Conservation (phyloP, 441 rosid genomes). For the Populus hybrid region DNA sequence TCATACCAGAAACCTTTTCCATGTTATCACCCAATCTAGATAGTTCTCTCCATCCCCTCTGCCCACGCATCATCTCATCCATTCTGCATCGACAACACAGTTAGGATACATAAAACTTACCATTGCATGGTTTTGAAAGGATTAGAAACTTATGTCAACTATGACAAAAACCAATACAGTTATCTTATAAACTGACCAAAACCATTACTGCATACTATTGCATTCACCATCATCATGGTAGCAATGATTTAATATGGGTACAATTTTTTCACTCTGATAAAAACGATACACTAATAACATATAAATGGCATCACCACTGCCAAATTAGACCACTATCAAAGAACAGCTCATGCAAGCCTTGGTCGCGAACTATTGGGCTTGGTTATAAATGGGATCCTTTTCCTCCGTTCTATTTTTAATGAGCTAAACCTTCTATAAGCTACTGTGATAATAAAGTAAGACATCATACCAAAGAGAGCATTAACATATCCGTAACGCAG, state of each 20-base stretch:
- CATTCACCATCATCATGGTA: neutral
- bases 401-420: neutral
- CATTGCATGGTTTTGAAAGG: neutral
- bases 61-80: constrained; percentile 98
- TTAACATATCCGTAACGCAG: neutral
- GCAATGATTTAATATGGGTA: neutral
- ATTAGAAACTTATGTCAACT: neutral
- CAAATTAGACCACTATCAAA: neutral
- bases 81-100: constrained; percentile 43
- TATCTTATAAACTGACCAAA: neutral
- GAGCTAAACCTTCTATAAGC: neutral
- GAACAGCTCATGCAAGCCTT: neutral
- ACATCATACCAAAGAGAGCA: neutral
- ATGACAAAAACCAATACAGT: constrained; percentile 3
- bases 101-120: neutral
- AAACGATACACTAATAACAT: neutral
- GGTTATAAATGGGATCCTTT: neutral
- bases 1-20: constrained; percentile 71
- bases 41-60: constrained; percentile 91
- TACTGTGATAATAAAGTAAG: neutral
- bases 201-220: neutral
- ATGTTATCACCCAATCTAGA: constrained; percentile 71
- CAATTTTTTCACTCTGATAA: neutral
- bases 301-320: neutral
- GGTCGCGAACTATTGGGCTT: neutral